Base-by-base conservation (phyloP, 257 asterid species). In the Solanum piurae region DNA sequence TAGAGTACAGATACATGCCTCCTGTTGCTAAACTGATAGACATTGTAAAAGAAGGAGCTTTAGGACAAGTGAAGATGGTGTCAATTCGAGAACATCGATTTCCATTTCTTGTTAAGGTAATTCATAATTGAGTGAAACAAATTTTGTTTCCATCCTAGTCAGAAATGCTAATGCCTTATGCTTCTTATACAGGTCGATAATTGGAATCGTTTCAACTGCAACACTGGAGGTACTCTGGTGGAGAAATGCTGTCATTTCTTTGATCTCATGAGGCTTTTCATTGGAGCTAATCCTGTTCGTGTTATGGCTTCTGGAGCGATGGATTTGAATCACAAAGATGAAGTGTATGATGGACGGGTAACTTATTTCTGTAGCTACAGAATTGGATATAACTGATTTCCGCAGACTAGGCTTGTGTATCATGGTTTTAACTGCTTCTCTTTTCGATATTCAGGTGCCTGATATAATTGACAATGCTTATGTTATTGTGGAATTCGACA, bases 201-300 rank as follows among this genome's bases (percentile, higher is more conserved):
- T 80, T 97, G 99, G 99, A 97, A 97, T 90, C 89, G 99, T 27
- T 97, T 97, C 94, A 97, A 97, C 91, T 92, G 96, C 90, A 95
- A 97, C 86, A 83, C 92, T 31, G 99, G 99, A 74, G 99, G 99
- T 7, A 97, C 99, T 88, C 92, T 97, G 52, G 99, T 97, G 12
- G 98, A 97, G 94, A 97, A 97, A 91, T 97, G 99, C 93, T 97
- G 99, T 93, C 99, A 97, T 86, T 97, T 95, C 90, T 97, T 97
- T 84, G 99, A 97, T 89, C 98, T 97, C 86, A 97, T 97, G 98
- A 95, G 95, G 90, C 92, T 97, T 46, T 97, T 97, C 86, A 95
- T 90, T 1, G 98, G 96, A 74, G 88, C 98, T 55, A 88, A 94
- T 91, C 99, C 98, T 66, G 92, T 93, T 80, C 95, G 96, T 2